phyloP scores from a whole-genome alignment of 305 asterid genomes.

The Ajuga reptans region DNA sequence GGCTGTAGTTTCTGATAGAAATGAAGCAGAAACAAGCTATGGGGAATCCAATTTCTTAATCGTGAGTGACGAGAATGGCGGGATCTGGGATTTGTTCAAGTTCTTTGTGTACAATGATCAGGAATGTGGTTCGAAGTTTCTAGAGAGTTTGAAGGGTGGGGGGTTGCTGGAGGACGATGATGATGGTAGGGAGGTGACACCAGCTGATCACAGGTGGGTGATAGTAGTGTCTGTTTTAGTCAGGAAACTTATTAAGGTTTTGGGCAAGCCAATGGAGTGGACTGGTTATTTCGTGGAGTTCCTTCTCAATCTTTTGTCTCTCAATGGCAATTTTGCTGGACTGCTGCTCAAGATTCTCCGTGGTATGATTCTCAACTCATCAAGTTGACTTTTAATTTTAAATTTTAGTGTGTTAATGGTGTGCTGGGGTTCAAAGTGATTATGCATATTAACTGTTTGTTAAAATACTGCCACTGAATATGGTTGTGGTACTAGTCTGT shows the following conservation, averaged over 20 bases:
- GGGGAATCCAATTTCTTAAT: slow-evolving; percentile 44
- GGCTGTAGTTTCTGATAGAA: not conserved
- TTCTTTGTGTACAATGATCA: slow-evolving; percentile 39
- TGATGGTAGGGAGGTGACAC: slow-evolving; percentile 25
- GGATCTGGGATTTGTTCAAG: slow-evolving; percentile 49
- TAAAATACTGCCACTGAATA: not conserved
- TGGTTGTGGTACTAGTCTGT: not conserved
- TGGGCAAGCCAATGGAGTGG: slow-evolving; percentile 78
- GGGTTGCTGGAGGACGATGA: slow-evolving; percentile 20
- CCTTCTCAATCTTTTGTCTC: slow-evolving; percentile 63
- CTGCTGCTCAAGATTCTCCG: slow-evolving; percentile 37
- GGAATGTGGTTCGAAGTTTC: slow-evolving; percentile 47
- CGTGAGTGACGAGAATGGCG: slow-evolving; percentile 56
- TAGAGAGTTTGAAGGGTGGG: slow-evolving; percentile 29
- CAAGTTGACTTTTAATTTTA: not conserved
- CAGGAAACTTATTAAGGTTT: slow-evolving; percentile 49
- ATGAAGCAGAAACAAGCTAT: not conserved
- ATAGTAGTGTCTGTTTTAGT: slow-evolving; percentile 56
- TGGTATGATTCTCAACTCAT: slow-evolving; percentile 35
- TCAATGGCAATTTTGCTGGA: slow-evolving; percentile 57
- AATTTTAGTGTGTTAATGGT: not conserved
- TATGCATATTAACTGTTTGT: slow-evolving; percentile 12
- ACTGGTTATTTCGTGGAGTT: slow-evolving; percentile 64
- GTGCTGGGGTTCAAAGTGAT: not conserved
- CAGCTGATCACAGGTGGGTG: slow-evolving; percentile 75